A percentile compares a stretch with the other conserved stretches of the same genome.
These are phyloP conservation scores for Candida anglica DNA, from an alignment of 805 yeast genomes.

Conservation along the genomic window DNA sequence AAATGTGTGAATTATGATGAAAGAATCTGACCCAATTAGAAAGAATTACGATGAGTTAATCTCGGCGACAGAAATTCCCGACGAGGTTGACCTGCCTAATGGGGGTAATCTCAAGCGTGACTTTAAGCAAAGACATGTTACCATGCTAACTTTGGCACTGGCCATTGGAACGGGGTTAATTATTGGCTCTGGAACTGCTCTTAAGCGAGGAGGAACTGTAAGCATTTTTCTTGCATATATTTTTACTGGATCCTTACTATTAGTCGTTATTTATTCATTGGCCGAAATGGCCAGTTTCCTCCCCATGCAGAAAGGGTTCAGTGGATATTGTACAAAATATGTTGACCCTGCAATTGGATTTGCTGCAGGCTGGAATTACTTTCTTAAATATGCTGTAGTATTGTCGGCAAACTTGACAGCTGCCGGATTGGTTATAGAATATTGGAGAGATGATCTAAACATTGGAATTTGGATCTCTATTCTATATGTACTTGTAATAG, in stretches of 20 bases:
- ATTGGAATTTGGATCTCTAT: conserved; percentile 29
- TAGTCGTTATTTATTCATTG: conserved; percentile 34
- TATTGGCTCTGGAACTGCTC: conserved; percentile 26
- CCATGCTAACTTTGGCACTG: conserved; percentile 32
- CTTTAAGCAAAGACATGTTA: conserved; percentile 26
- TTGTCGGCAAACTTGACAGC: conserved; percentile 29
- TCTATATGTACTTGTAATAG: conserved; percentile 19
- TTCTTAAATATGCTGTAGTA: conserved; percentile 32
- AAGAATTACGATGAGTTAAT: too few species aligned
- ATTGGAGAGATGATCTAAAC: conserved; percentile 26
- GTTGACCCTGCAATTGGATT: conserved; percentile 36
- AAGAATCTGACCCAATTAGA: too few species aligned
- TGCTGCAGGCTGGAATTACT: conserved; percentile 28
- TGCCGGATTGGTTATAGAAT: conserved; percentile 22
- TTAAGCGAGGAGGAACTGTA: conserved; percentile 28
- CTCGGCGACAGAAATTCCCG: too few species aligned
- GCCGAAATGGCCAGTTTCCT: conserved; percentile 35
- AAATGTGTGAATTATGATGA: too few species aligned
- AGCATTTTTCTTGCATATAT: conserved; percentile 30
- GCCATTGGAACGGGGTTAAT: conserved; percentile 33
- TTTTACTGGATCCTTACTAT: conserved; percentile 19
- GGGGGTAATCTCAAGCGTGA: conserved; percentile 12
- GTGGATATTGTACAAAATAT: conserved; percentile 29
- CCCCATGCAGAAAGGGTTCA: conserved; percentile 31
- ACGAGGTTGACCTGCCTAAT: too few species aligned